Evolutionary conservation across 768 basidiomycete species (phyloP).

Genomic region (Lenzites betulinus): DNA sequence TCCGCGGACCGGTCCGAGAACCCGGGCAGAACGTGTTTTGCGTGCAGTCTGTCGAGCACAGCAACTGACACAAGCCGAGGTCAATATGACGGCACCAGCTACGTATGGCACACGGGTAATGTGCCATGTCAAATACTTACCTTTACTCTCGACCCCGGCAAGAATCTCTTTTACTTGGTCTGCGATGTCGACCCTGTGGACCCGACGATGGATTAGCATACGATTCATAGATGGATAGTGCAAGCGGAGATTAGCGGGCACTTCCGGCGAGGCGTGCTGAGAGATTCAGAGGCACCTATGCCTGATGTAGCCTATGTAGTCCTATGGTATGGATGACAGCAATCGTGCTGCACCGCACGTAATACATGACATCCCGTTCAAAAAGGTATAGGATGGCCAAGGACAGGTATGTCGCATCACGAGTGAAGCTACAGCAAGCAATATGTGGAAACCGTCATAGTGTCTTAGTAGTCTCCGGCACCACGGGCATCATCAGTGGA

Average conservation of each 20-base stretch:
- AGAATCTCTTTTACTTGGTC: conserved; percentile 88
- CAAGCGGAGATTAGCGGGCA: background rate
- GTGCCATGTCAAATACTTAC: conserved; percentile 53
- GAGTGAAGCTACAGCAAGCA: too few relatives aligned
- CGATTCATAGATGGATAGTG: background rate
- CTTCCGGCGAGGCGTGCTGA: conserved; percentile 1
- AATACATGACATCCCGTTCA: too few relatives aligned
- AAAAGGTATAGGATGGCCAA: too few relatives aligned
- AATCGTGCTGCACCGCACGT: too few relatives aligned
- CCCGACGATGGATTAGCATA: conserved; percentile 26
- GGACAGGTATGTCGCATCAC: too few relatives aligned
- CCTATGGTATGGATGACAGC: background rate
- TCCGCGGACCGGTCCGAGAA: conserved; percentile 94
- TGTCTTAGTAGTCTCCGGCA: too few relatives aligned
- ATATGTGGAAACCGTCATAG: too few relatives aligned
- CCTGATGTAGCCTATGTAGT: background rate
- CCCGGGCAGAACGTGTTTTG: conserved; percentile 93
- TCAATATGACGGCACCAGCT: conserved; percentile 13
- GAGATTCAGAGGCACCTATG: background rate
- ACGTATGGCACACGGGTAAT: too few relatives aligned
- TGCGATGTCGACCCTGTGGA: conserved; percentile 83
- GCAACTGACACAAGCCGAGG: conserved; percentile 54
- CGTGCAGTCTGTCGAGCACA: conserved; percentile 92
- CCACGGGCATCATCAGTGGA: too few relatives aligned
- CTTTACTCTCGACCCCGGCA: conserved; percentile 67